Evolutionary conservation across 495 filamentous ascomycete species (phyloP), one percentile per base, ranked within the genome.

Genomic region (Lepidopterella palustris): DNA sequence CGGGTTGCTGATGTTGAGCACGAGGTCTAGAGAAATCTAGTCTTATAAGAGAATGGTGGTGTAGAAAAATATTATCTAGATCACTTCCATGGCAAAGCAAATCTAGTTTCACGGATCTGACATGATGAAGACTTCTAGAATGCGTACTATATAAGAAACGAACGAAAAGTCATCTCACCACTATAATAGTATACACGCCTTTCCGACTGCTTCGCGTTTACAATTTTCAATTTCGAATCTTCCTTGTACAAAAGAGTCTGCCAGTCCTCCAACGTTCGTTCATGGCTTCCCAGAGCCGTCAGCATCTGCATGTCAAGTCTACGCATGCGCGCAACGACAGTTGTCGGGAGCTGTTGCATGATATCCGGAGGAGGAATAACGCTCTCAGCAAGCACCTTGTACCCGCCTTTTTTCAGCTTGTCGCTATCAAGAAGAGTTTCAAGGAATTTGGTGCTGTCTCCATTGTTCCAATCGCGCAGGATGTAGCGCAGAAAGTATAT

Each of bases 1-100:
- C 23, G 68, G 18, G 70, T 72, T 28, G 58, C 61, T 24, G 70
- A 72, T 55, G 70, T 72, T 31, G 70, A 72, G 64, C 70, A 72
- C 53, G 70, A 72, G 42, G 68, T 72, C 4, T 63, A 29, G 24
- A 42, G 35, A 13, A 15, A n/a, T n/a, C n/a, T n/a, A n/a, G n/a
- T n/a, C n/a, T n/a, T n/a, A n/a, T n/a, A n/a, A n/a, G n/a, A 10
- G 3, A 42, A 42, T 42, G 3, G 2, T 11, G 9, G 2, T 42
- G 13, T 42, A 10, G 35, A 10, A 42, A 42, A 42, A n/a, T n/a
- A n/a, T n/a, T n/a, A n/a, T n/a, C n/a, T n/a, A n/a, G n/a, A n/a
- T n/a, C n/a, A n/a, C n/a, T n/a, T n/a, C n/a, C n/a, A n/a, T n/a
- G n/a, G n/a, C n/a, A n/a, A n/a, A n/a, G n/a, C n/a, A n/a, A n/a